Evolutionary conservation across 2,329 filamentous ascomycete species (phyloP), one percentile per base, ranked within the genome.

Genomic region (Pestalotiopsis fici): DNA sequence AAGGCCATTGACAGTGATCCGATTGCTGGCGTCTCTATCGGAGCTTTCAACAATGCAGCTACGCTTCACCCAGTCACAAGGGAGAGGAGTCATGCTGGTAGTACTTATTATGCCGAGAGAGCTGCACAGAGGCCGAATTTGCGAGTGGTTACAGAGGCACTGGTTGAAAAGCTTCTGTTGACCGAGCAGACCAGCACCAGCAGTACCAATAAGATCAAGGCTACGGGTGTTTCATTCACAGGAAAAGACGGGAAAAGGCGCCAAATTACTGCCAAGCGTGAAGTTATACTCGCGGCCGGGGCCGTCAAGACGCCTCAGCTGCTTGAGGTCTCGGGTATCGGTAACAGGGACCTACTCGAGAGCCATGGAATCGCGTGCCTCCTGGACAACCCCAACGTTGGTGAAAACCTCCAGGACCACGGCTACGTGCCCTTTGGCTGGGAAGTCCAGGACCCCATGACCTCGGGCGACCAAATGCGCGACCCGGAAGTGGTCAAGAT

Each of bases 321-420:
- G 3, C 72, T 80, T 9, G 76, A 79, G 66, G 67, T 78, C 6
- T 81, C 78, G 0, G 80, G 80, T 5, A 76, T 81, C 25, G 80
- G 80, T 47, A 76, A 79, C 57, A 74, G 77, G 13, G 74, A 77
- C 13, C 72, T 86, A 3, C 81, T 87, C 2, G 67, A 75, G n/a
- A 74, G 75, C 31, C 76, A 79, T 23, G 78, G 76, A 3, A 79
- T 85, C 7, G 73, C 76, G 37, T 74, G 77, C 3, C 67, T 82
- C 3, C 74, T 83, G 27, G 77, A 83, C 56, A 80, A 83, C 55
- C 76, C 80, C 21, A 78, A 80, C 64, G 83, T 86, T 2, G 83
- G 84, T 25, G 77, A 80, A 66, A 78, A 83, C 66, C 77, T 85
- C 67, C 83, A 84, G 68, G 83, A 86, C 69, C 83, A 86, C 65